phyloP scores from a whole-genome alignment of 2,329 filamentous ascomycete species.

The Xylariaceae sp. region DNA sequence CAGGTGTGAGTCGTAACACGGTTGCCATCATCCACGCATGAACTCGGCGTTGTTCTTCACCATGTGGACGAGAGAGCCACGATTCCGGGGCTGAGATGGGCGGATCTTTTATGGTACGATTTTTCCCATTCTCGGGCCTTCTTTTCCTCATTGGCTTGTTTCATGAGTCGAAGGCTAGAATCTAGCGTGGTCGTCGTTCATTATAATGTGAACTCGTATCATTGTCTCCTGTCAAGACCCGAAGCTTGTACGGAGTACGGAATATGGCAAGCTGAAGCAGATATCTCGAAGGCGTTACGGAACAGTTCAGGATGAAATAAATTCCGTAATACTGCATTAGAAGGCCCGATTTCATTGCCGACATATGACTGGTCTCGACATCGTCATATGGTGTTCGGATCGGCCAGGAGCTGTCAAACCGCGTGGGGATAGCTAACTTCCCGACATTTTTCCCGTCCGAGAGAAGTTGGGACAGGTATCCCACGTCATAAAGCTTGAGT shows the following conservation, averaged over 20 bases:
- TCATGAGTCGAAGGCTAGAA: neutral
- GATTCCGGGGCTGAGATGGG: neutral
- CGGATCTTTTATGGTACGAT: neutral
- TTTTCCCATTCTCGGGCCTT: conserved; percentile 2
- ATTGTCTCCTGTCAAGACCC: neutral
- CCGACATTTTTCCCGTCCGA: neutral
- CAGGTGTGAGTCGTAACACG: neutral
- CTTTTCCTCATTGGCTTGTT: neutral
- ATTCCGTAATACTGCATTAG: neutral
- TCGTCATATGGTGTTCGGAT: neutral
- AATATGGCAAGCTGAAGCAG: too few species aligned
- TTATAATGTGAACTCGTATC: neutral
- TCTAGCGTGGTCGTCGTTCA: conserved; percentile 4
- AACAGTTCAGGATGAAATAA: neutral
- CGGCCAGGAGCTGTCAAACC: neutral
- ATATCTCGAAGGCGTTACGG: too few species aligned
- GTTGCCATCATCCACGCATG: neutral
- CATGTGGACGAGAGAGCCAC: neutral
- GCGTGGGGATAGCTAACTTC: neutral
- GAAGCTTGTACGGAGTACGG: neutral
- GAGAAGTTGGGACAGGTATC: neutral
- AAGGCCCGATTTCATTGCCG: neutral
- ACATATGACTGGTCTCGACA: neutral
- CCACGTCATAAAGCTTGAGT: neutral
- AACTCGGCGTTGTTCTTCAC: neutral